Evolutionary conservation across 208 protist genomes (phyloP), one percentile per base, ranked within the genome.

Genomic region (Borovskyia barvae): DNA sequence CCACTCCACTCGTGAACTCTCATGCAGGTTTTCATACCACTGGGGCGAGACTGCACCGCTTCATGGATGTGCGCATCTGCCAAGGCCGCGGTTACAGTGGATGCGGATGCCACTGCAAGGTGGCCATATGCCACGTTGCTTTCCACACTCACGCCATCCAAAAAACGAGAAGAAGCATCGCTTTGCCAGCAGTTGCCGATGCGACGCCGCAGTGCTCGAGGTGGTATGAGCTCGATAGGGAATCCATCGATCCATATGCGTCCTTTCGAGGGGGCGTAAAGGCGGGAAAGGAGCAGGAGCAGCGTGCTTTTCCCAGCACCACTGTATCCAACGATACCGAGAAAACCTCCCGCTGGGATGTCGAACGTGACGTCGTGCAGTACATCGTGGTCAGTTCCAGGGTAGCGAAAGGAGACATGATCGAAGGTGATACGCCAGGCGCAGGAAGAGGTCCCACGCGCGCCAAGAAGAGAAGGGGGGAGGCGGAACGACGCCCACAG

Each of bases 271-370:
- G 86, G 82, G 5, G 62, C 62, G 60, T 85, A 89, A 1, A 85
- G 43, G 24, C 82, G 74, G 19, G 71, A 61, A 6, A 93, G 28
- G 17, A 93, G 72, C 4, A 77, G 70, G 17, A 90, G 58, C 29
- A 93, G 17, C 17, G 82, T 90, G 52, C 72, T 85, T 64, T 93
- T 93, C 37, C 86, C 86, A 0, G 79, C 66, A 1, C 86, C 86
- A 61, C 86, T 93, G 56, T 62, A 85, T 26, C 86, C 86, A 26
- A 85, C 55, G 53, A 93, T 78, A 3, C 82, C 86, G 17, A 85
- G 59, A 39, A 79, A 79, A 37, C 50, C 46, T 4, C 86, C 82
- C 0, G 74, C 53, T 2, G 42, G 24, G 14, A 90, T 33, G 22
- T 49, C 54, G 58, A 93, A 93, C 19, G 67, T 78, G 24, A 93